Base-by-base conservation (phyloP, 257 asterid genomes). In the Rehmannia glutinosa region DNA sequence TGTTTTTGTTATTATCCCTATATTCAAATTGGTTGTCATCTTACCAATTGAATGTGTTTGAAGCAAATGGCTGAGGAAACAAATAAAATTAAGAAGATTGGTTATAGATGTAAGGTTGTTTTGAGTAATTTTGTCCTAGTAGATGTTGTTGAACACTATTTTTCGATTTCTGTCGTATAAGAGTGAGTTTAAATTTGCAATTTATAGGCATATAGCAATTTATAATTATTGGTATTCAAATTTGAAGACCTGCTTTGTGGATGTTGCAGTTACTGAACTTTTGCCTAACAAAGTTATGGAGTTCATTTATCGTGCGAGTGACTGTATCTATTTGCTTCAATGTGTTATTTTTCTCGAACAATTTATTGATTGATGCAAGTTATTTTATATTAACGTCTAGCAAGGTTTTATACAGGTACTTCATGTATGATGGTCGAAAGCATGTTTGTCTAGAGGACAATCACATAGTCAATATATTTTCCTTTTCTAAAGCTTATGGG, bases 401-500 rank as follows among this genome's bases (percentile, higher is more conserved):
- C 25, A 50, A 36, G 64, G 60, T 25, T 23, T 47, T 64, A 13
- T 73, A 76, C 86, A 94, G 99, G 81, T 94, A 94, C 77, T 94
- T 94, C 83, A 94, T 94, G 97, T 94, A 88, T 38, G 99, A 94
- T 71, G 95, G 96, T 52, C 81, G 85, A 62, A 91, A 89, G 71
- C 99, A 94, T 27, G 72, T 56, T 7, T 87, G 98, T 63, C 1
- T 91, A 15, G 99, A 94, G 83, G 97, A 43, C 60, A 33, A 78
- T 72, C 99, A 94, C 84, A 79, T 94, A 0, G 89, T 91, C 78
- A 91, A 94, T 66, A 74, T 94, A 54, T 94, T 94, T 63, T 94
- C 99, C 46, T 91, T 94, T 75, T 94, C 99, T 21, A 94, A 94
- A 78, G 99, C 99, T 56, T 91, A 94, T 52, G 99, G 99, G 51